Base-by-base conservation (phyloP, 1,284 basidiomycete genomes). In the Apiotrichum sp. region DNA sequence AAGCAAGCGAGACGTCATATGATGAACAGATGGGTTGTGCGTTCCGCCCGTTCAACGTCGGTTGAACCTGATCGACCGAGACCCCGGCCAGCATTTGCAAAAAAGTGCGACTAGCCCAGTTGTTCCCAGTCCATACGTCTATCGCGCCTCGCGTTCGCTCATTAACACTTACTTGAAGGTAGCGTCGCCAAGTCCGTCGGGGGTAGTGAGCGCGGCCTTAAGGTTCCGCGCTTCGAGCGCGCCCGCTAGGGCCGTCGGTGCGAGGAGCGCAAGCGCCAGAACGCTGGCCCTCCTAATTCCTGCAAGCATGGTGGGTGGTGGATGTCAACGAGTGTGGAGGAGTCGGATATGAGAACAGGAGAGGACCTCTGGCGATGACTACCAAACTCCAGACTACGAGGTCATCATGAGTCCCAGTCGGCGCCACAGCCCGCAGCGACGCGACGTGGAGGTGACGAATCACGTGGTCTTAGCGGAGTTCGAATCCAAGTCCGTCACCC, bases 111-210 rank as follows among this genome's bases (percentile, higher is more conserved):
- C 22, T 22, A 22, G 22, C 22, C 22, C 22, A 22, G 22, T 22
- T 22, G 22, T 22, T 22, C 22, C 22, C 22, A 22, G 22, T 22
- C 22, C 22, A 22, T 22, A 22, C 22, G 22, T 22, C 22, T 22
- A 22, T 22, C 22, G 22, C 22, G 22, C 22, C 22, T 22, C 22
- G 22, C 22, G 22, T 22, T 22, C 22, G 22, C 22, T 22, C 36
- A 38, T 38, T 8, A 41, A 5, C 4, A 70, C 68, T 63, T 46
- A 72, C 69, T 62, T 62, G 47, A 68, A 65, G 16, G 65, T 65
- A 48, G 64, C 67, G 61, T 74, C 70, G 52, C 56, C 57, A 32
- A 69, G 50, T 10, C 69, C 71, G 56, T 71, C 66, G 16, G 67
- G 46, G n/a, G 69, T 66, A 6, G 64, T 63, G 16, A 72, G 58